A percentile compares a stretch with the other conserved stretches of the same genome.
These are phyloP conservation scores for Alternaria brassicicola DNA, from an alignment of 2,329 filamentous ascomycete species.

Conservation along the genomic window DNA sequence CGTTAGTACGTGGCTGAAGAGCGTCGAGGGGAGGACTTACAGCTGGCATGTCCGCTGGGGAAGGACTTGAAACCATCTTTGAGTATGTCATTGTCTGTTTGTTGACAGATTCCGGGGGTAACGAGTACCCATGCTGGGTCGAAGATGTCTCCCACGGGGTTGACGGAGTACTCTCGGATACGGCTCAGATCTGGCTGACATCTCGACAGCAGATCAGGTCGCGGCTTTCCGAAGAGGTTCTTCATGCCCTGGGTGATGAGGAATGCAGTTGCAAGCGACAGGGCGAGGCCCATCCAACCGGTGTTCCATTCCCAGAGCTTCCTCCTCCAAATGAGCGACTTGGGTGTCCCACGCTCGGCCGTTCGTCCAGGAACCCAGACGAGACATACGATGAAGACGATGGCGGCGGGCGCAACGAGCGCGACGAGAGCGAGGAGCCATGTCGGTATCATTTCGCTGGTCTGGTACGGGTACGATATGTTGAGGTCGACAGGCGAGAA, in stretches of 20 bases:
- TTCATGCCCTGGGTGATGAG: slow-evolving; percentile 88
- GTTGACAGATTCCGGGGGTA: slow-evolving; percentile 75
- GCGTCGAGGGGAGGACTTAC: slow-evolving; percentile 47
- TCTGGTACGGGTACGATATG: slow-evolving; percentile 78
- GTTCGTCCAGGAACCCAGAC: slow-evolving; percentile 74
- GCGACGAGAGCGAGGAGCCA: slow-evolving; percentile 68
- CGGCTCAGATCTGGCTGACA: slow-evolving; percentile 77
- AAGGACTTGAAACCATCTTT: slow-evolving; percentile 87
- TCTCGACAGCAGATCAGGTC: slow-evolving; percentile 69
- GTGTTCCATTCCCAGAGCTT: slow-evolving; percentile 92
- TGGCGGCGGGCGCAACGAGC: slow-evolving; percentile 67
- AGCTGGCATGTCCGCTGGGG: slow-evolving; percentile 76
- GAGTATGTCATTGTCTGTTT: slow-evolving; percentile 65
- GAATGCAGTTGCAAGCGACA: slow-evolving; percentile 74
- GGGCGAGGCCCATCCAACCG: slow-evolving; percentile 79
- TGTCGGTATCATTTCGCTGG: slow-evolving; percentile 73
- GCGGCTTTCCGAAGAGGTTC: slow-evolving; percentile 69
- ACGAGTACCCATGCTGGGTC: slow-evolving; percentile 71
- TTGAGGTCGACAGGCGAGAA: slow-evolving; percentile 75
- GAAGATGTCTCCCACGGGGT: slow-evolving; percentile 59
- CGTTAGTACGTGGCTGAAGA: not conserved
- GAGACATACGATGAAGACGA: slow-evolving; percentile 73
- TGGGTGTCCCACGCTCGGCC: slow-evolving; percentile 67
- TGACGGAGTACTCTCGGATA: slow-evolving; percentile 60
- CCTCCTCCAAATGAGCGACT: slow-evolving; percentile 71